Evolutionary conservation across 441 rosid genomes (phyloP).

Genomic region (Theobroma grandiflorum): DNA sequence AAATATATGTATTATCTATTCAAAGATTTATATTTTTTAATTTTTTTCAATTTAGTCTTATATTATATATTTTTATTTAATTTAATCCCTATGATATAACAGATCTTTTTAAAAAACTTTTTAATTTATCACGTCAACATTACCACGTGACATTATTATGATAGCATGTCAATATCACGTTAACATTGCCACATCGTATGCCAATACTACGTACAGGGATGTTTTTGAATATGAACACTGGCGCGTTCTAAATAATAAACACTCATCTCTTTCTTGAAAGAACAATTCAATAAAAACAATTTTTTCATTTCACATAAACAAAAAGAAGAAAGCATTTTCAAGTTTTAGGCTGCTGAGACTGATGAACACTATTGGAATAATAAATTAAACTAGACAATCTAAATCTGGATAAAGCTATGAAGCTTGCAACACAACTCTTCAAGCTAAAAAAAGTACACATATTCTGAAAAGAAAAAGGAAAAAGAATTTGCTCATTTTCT

Average conservation of each 20-base stretch:
- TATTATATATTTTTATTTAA: too few species aligned
- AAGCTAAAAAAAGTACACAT: conserved; percentile 14
- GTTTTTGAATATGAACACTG: conserved; percentile 83
- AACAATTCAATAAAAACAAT: conserved; percentile 23
- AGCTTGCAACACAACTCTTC: conserved; percentile 1
- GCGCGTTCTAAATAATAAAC: conserved; percentile 92
- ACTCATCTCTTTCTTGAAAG: conserved; percentile 97
- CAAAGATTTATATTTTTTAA: too few species aligned
- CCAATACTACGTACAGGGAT: too few species aligned
- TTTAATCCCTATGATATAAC: too few species aligned
- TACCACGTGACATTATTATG: too few species aligned
- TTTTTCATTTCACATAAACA: conserved; percentile 19
- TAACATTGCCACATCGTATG: too few species aligned
- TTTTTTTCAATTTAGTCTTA: too few species aligned
- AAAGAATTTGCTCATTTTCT: conserved; percentile 81
- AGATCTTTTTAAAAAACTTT: too few species aligned
- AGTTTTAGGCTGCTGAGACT: neutral
- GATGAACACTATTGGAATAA: neutral
- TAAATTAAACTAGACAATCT: neutral
- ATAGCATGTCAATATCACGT: too few species aligned
- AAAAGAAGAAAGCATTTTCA: conserved; percentile 16
- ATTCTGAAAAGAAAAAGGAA: conserved; percentile 2
- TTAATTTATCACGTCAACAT: too few species aligned
- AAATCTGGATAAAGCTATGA: conserved; percentile 13
- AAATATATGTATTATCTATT: too few species aligned